Conservation (phyloP, 1,284 basidiomycete species). For the Ganoderma resinaceum region DNA sequence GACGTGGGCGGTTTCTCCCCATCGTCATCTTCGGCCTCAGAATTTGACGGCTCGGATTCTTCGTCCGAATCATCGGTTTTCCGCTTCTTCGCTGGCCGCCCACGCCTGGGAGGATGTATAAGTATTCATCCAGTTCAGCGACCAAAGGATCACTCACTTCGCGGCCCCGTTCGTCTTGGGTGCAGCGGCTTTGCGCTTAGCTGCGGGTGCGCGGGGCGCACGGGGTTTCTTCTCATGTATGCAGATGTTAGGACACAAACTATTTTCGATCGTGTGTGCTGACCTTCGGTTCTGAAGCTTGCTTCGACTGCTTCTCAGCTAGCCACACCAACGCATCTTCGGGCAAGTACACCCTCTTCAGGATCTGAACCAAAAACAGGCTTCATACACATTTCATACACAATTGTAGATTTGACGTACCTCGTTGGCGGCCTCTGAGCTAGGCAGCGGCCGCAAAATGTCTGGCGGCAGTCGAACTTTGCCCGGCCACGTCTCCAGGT, state of each 20-base stretch:
- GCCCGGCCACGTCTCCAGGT: constrained; percentile 80
- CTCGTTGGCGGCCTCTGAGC: constrained; percentile 66
- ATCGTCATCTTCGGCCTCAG: constrained; percentile 39
- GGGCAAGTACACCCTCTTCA: constrained; percentile 71
- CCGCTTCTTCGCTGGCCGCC: constrained; percentile 41
- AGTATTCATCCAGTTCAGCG: background rate
- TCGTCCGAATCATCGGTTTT: constrained; percentile 46
- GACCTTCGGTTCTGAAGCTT: constrained; percentile 35
- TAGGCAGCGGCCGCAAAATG: constrained; percentile 76
- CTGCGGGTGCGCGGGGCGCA: constrained; percentile 36
- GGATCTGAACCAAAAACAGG: constrained; percentile 49
- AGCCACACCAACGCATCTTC: constrained; percentile 65
- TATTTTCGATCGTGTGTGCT: background rate
- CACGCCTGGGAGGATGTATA: constrained; percentile 32
- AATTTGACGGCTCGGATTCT: constrained; percentile 37
- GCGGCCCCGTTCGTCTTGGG: constrained; percentile 46
- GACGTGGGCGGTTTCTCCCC: constrained; percentile 33
- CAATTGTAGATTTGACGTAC: constrained; percentile 43
- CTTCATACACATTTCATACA: background rate
- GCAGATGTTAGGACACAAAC: background rate
- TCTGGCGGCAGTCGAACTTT: constrained; percentile 84
- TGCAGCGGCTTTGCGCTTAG: constrained; percentile 49
- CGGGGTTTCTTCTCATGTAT: constrained; percentile 42
- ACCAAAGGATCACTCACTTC: constrained; percentile 44
- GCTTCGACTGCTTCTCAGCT: constrained; percentile 43